Evolutionary conservation across 2,329 filamentous ascomycete species (phyloP), one percentile per base, ranked within the genome.

Genomic region (Mariannaea sp.): DNA sequence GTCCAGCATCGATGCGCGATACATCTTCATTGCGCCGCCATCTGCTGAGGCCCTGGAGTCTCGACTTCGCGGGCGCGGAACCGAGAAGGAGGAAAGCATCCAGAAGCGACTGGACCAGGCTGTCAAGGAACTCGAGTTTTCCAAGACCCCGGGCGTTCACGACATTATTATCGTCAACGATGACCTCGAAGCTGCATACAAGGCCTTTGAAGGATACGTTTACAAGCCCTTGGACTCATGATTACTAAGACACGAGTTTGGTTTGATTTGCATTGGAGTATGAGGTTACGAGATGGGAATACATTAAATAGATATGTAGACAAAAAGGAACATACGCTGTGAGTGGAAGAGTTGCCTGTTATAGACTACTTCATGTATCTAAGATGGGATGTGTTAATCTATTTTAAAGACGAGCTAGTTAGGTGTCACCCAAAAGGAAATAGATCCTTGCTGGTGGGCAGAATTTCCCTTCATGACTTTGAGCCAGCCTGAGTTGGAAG

Each of bases 1-100:
- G 55, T 89, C 87, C 39, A 80, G 80, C 63, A 83, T 93, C 58
- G 81, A 86, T 54, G 89, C 91, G 10, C 85, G 90, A 53, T 96
- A 90, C 76, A 76, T 96, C 60, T 96, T 96, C 72, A 80, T 97
- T 56, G 84, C 89, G 24, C 92, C 93, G 8, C 93, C 92, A 0
- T 87, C 83, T 3, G 76, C 88, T 59, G 86, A 88, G 66, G 81
- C 85, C 49, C 80, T 97, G 32, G 92, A 96, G 78, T 72, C 81
- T 68, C 81, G 90, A 36, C 78, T 95, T 44, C 81, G 89, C 46
- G 88, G 87, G 36, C 80, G 90, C 47, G 87, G 85, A 7, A 93
- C 90, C 19, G 90, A 95, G 73, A 83, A 79, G 41, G 89, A 93
- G 73, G 87, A 87, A 44, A 85, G 80, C 43, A 78, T 95, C 47